A percentile compares a stretch with the other conserved stretches of the same genome.
phyloP scores from a whole-genome alignment of 805 yeast species.

The Metschnikowia colocasiae region DNA sequence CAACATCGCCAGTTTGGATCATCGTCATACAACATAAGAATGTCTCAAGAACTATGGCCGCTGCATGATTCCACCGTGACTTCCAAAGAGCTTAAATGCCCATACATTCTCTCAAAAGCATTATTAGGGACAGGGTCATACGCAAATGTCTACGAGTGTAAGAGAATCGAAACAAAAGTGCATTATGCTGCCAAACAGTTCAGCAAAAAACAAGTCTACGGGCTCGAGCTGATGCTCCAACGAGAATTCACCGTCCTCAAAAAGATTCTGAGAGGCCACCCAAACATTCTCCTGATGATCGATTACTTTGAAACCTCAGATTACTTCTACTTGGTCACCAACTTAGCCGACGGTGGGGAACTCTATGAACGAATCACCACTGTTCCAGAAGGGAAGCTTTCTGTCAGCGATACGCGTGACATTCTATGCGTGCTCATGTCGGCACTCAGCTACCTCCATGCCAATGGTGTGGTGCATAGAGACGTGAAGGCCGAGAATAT shows the following conservation, averaged over 20 bases:
- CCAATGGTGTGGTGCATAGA: constrained; percentile 60
- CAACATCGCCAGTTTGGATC: not conserved
- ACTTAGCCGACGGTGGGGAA: constrained; percentile 66
- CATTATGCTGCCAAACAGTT: constrained; percentile 55
- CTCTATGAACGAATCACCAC: constrained; percentile 56
- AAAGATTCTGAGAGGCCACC: constrained; percentile 47
- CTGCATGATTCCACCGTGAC: not conserved
- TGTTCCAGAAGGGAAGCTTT: constrained; percentile 35
- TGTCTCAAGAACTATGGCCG: not conserved
- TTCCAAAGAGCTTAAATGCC: constrained; percentile 22
- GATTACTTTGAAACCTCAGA: constrained; percentile 70
- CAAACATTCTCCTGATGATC: constrained; percentile 55
- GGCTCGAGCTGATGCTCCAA: constrained; percentile 50
- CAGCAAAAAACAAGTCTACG: constrained; percentile 47
- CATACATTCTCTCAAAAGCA: constrained; percentile 29
- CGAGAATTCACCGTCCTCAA: constrained; percentile 59
- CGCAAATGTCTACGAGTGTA: constrained; percentile 50
- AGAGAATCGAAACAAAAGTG: constrained; percentile 35
- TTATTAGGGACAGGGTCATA: constrained; percentile 41
- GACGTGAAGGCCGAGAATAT: constrained; percentile 73
- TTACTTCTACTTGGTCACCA: constrained; percentile 55
- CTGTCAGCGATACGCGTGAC: constrained; percentile 46
- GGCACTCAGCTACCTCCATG: constrained; percentile 57
- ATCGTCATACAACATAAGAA: not conserved
- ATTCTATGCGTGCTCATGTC: constrained; percentile 49